A percentile compares a stretch with the other conserved stretches of the same genome.
Evolutionary conservation across 2,329 filamentous ascomycete genomes (phyloP).

Genomic region (Pyricularia sp.): DNA sequence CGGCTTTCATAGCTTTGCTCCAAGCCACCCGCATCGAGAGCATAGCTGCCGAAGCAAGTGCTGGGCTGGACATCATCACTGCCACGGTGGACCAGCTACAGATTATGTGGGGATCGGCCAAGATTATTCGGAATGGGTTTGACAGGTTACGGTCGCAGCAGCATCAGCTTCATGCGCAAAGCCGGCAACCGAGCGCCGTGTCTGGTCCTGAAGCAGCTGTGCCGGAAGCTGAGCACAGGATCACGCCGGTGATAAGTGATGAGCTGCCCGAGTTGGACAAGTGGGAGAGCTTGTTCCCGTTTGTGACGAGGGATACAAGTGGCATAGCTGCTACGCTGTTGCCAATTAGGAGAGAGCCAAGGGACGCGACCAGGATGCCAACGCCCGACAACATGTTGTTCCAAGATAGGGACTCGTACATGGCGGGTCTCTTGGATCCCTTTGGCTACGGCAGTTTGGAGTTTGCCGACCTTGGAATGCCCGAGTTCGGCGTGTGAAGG

Average conservation of each 20-base stretch:
- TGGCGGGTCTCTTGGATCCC: neutral
- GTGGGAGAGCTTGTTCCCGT: neutral
- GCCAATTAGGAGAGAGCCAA: neutral
- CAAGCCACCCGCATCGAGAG: neutral
- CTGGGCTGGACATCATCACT: neutral
- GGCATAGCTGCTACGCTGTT: neutral
- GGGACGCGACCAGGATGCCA: neutral
- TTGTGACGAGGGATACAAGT: neutral
- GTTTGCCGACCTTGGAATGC: neutral
- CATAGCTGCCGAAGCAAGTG: neutral
- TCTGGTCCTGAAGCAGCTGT: neutral
- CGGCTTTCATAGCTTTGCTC: neutral
- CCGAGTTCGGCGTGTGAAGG: neutral
- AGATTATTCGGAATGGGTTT: neutral
- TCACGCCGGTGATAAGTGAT: neutral
- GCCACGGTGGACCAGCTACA: neutral
- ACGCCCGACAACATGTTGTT: neutral
- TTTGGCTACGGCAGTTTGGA: neutral
- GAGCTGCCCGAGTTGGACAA: neutral
- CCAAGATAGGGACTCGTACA: neutral
- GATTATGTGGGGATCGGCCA: neutral
- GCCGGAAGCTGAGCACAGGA: neutral
- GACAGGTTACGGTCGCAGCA: neutral
- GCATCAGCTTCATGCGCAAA: neutral
- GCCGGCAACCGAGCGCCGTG: neutral